Conservation (phyloP, 2,329 filamentous ascomycete species). For the Emmonsiellopsis sp. region DNA sequence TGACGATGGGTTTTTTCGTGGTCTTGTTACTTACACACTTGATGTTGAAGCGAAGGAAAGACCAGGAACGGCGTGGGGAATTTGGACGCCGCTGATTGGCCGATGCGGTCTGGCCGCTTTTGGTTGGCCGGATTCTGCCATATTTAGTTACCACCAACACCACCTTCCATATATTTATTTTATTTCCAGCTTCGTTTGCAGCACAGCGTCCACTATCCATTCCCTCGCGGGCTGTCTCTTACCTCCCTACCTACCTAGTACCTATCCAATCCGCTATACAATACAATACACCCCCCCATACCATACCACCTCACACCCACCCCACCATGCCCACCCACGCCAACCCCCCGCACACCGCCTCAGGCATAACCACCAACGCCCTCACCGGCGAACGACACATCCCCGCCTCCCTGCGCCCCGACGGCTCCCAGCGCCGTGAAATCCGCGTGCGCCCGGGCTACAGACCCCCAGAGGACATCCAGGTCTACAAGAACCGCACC, state of each 20-base stretch:
- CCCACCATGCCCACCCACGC: constrained; percentile 41
- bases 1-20: too few relatives aligned
- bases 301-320: constrained; percentile 2
- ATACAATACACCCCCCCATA: too few relatives aligned
- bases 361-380: constrained; percentile 70
- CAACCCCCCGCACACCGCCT: constrained; percentile 28
- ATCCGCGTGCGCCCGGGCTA: constrained; percentile 93
- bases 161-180: not conserved
- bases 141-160: too few relatives aligned
- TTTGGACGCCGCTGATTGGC: constrained; percentile 9
- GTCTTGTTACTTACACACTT: too few relatives aligned
- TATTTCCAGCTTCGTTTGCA: not conserved
- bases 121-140: not conserved
- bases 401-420: constrained; percentile 73
- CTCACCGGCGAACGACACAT: constrained; percentile 76
- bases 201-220: not conserved
- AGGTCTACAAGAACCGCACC: constrained; percentile 88
- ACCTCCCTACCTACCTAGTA: too few relatives aligned
- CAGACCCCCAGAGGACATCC: constrained; percentile 86
- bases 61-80: constrained; percentile 7
- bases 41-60: not conserved
- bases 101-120: not conserved
- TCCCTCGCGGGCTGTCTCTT: not conserved
- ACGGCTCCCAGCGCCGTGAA: constrained; percentile 86
- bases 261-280: too few relatives aligned